Conservation (phyloP, 345 rosid species). For the Camelina hispida region DNA sequence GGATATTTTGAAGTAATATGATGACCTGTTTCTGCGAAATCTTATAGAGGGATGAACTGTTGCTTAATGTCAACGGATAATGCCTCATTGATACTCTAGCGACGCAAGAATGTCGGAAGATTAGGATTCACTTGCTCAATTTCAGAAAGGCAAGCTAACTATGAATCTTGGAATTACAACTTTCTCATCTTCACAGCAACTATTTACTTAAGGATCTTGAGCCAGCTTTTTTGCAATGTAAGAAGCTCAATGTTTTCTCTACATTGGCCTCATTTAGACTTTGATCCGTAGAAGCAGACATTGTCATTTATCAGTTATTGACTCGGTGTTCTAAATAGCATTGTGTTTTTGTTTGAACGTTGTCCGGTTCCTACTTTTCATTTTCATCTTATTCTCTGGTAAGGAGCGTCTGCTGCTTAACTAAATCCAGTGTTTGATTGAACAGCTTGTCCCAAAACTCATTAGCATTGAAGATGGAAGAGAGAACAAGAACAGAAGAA, state of each 20-base stretch:
- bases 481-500: background rate
- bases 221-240: conserved; percentile 16
- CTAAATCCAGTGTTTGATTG: conserved; percentile 2
- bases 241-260: conserved; percentile 19
- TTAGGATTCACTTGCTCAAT: background rate
- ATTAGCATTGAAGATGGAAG: conserved; percentile 7
- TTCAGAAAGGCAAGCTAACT: background rate
- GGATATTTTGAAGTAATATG: background rate
- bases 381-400: too few species aligned
- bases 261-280: background rate
- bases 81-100: background rate
- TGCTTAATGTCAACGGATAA: conserved; percentile 1
- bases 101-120: conserved; percentile 3
- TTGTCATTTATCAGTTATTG: background rate
- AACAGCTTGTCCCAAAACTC: background rate
- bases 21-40: conserved; percentile 5
- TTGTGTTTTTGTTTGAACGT: background rate
- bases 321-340: conserved; percentile 8
- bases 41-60: background rate
- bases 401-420: conserved; percentile 1
- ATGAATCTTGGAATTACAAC: background rate
- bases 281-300: background rate
- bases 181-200: conserved; percentile 1
- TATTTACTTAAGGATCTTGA: conserved; percentile 5
- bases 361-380: background rate